Evolutionary conservation across 78 protist genomes (phyloP), one percentile per base, ranked within the genome.

Genomic region (Cavenderia fasciculata): DNA sequence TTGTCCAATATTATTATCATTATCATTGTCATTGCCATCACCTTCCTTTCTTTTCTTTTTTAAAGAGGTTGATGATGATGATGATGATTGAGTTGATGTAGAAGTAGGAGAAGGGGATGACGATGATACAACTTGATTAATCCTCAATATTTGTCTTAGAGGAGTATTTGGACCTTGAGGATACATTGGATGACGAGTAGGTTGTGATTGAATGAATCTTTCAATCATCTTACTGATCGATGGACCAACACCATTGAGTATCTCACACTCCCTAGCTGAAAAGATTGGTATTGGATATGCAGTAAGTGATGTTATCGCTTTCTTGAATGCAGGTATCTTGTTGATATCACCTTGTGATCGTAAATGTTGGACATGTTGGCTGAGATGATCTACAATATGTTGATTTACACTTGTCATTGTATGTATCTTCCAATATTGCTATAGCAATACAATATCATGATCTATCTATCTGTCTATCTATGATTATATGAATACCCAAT

Each of bases 161-260:
- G 89, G 89, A 8, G 89, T 82, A 38, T 73, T 73, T 41, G 87
- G 89, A 14, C 89, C 89, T 36, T 52, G 25, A 6, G 77, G 89
- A 43, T 56, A 68, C 16, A 56, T 1, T 27, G 89, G 89, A 68
- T 82, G 89, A n/a, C n/a, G n/a, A n/a, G n/a, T n/a, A 25, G 54
- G 21, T 34, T 29, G 46, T 29, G 16, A 40, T 52, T 49, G 36
- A 19, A 82, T n/a, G 52, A 49, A 54, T 0, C 14, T 25, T 43
- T 82, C 77, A 16, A 82, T 68, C 72, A 54, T 40, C 19, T 68
- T 82, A 4, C 59, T 41, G 3, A 82, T 34, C 7, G 89, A 51
- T 40, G 89, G 89, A 0, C 89, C 89, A 21, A 82, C 27, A 33
- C 89, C 89, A 65, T 27, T 52, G 12, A 82, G 46, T 14, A 43